Percentiles rank a stretch among this genome's conserved stretches.
phyloP scores from a whole-genome alignment of 75 land plant genomes.

The Larix kaempferi region DNA sequence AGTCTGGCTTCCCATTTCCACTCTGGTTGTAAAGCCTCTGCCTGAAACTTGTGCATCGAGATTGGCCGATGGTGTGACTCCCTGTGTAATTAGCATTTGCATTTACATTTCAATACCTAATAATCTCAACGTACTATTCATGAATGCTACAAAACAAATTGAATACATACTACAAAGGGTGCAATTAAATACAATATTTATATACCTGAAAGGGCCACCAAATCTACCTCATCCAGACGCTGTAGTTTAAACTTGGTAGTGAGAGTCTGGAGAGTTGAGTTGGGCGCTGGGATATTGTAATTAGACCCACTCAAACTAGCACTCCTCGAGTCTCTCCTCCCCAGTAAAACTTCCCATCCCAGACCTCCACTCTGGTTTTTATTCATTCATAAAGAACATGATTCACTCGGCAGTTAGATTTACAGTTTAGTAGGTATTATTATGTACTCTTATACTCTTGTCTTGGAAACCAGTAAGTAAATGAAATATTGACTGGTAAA shows the following conservation, averaged over 20 bases:
- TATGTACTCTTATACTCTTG: no score
- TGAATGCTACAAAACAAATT: no score
- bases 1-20: conserved; percentile 56
- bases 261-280: conserved; percentile 52
- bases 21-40: conserved; percentile 68
- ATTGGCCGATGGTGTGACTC: conserved; percentile 69
- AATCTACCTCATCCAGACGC: conserved; percentile 61
- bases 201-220: conserved; percentile 62
- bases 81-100: conserved; percentile 18
- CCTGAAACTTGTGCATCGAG: conserved; percentile 66
- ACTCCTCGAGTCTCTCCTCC: conserved; percentile 59
- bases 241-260: conserved; percentile 53
- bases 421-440: no score
- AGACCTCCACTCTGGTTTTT: conserved; percentile 53
- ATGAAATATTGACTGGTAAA: neutral
- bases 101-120: no score
- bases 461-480: neutral
- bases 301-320: conserved; percentile 57
- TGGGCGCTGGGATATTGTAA: conserved; percentile 65
- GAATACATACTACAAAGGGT: no score
- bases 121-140: no score
- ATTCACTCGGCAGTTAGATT: no score
- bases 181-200: no score
- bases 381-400: neutral
- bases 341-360: conserved; percentile 61